These are phyloP conservation scores for Antrodiella citrinella DNA, from an alignment of 768 basidiomycete genomes.

Conservation along the genomic window DNA sequence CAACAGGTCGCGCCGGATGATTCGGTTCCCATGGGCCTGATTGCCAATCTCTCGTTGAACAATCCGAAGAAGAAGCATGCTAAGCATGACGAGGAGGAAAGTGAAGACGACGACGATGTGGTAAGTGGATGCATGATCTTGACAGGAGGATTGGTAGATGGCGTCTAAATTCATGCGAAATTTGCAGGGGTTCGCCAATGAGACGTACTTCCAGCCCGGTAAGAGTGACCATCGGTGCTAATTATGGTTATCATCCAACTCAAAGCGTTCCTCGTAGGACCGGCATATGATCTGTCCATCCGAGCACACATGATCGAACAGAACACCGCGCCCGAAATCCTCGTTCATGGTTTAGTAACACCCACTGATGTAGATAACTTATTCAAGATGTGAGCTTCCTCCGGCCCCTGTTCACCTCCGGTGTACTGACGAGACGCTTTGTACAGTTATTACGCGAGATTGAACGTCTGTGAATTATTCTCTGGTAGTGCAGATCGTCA, in stretches of 20 bases:
- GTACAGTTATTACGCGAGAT: conserved; percentile 56
- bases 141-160: conserved; percentile 1
- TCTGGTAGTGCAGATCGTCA: background rate
- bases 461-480: conserved; percentile 45
- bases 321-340: conserved; percentile 73
- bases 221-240: conserved; percentile 7
- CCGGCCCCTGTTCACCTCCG: background rate
- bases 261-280: conserved; percentile 32
- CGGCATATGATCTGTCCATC: conserved; percentile 62
- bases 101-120: conserved; percentile 40
- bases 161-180: background rate
- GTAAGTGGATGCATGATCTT: conserved; percentile 25
- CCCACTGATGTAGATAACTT: conserved; percentile 73
- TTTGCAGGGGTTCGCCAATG: conserved; percentile 69
- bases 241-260: background rate
- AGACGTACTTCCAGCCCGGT: conserved; percentile 76
- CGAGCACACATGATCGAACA: conserved; percentile 68
- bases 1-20: conserved; percentile 46
- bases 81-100: conserved; percentile 12
- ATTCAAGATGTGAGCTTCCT: conserved; percentile 57
- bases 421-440: background rate
- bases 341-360: conserved; percentile 72
- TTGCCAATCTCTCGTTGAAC: conserved; percentile 64
- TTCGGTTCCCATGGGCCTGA: conserved; percentile 66
- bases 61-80: conserved; percentile 39